Evolutionary conservation across 2,329 filamentous ascomycete species (phyloP).

Genomic region (Volutella citrinella): DNA sequence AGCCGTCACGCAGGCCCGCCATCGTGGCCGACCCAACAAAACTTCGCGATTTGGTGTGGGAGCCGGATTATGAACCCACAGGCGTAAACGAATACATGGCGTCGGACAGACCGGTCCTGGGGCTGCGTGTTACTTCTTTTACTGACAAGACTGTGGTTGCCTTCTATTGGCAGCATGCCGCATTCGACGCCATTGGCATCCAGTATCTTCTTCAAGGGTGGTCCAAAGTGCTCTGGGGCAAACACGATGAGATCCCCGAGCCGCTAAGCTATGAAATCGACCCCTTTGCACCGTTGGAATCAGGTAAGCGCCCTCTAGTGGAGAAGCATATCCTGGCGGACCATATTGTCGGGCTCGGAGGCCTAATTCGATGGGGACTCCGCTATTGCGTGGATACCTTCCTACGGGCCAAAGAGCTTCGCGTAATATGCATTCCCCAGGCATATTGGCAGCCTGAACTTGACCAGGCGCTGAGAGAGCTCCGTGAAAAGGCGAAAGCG

Average conservation of each 20-base stretch:
- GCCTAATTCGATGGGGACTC: constrained; percentile 6
- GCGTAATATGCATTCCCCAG: constrained; percentile 12
- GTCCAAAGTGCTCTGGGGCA: constrained; percentile 7
- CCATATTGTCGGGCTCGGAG: not conserved
- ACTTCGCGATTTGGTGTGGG: constrained; percentile 10
- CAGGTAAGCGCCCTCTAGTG: constrained; percentile 5
- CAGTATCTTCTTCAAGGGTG: constrained; percentile 7
- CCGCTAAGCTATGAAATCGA: constrained; percentile 5
- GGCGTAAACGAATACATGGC: constrained; percentile 11
- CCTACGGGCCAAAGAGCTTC: constrained; percentile 5
- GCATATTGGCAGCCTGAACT: constrained; percentile 6
- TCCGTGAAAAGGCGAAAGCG: not conserved
- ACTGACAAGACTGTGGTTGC: constrained; percentile 7
- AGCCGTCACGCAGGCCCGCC: constrained; percentile 2
- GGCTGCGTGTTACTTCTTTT: constrained; percentile 10
- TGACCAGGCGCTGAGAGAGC: constrained; percentile 1
- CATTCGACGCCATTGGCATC: constrained; percentile 6
- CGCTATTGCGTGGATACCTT: constrained; percentile 8
- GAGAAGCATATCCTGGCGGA: constrained; percentile 7
- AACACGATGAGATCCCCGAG: constrained; percentile 4
- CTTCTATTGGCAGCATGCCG: constrained; percentile 8
- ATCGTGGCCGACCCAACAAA: constrained; percentile 11
- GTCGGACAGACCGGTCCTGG: constrained; percentile 4
- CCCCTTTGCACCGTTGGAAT: constrained; percentile 8
- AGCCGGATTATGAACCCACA: constrained; percentile 1